Evolutionary conservation across 2,329 filamentous ascomycete species (phyloP).

Genomic region (Hypoxylon sp.): DNA sequence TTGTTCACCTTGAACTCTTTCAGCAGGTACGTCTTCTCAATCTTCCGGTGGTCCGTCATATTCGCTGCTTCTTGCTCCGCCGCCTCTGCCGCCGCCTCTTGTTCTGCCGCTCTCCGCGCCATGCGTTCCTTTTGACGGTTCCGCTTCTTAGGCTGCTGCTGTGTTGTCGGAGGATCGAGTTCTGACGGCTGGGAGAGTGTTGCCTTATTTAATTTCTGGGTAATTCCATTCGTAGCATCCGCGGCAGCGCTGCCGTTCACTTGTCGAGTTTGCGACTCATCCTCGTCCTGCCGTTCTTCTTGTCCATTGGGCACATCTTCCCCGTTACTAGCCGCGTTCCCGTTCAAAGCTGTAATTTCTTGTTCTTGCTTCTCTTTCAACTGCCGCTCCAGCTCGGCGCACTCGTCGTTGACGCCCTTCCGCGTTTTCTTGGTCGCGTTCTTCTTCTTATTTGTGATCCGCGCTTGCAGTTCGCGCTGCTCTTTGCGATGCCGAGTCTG

Average conservation of each 20-base stretch:
- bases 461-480: conserved; percentile 84
- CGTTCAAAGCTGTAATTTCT: conserved; percentile 64
- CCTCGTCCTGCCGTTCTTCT: conserved; percentile 2
- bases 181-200: conserved; percentile 29
- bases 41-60: conserved; percentile 78
- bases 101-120: conserved; percentile 87
- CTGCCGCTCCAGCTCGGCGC: conserved; percentile 75
- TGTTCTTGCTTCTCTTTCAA: conserved; percentile 74
- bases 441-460: conserved; percentile 96
- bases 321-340: conserved; percentile 32
- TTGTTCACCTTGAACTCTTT: conserved; percentile 71
- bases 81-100: conserved; percentile 74
- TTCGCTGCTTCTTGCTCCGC: conserved; percentile 81
- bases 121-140: conserved; percentile 93
- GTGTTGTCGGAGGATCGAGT: conserved; percentile 39
- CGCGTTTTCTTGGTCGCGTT: conserved; percentile 89
- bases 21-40: conserved; percentile 79
- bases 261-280: conserved; percentile 16
- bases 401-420: conserved; percentile 81
- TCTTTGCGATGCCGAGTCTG: conserved; percentile 88
- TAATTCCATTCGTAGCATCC: conserved; percentile 41
- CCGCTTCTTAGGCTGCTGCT: conserved; percentile 71
- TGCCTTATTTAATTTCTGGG: conserved; percentile 39
- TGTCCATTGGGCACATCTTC: conserved; percentile 4
- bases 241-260: conserved; percentile 37